phyloP scores from a whole-genome alignment of 208 protist genomes.

The Trypanosoma platydactyli region DNA sequence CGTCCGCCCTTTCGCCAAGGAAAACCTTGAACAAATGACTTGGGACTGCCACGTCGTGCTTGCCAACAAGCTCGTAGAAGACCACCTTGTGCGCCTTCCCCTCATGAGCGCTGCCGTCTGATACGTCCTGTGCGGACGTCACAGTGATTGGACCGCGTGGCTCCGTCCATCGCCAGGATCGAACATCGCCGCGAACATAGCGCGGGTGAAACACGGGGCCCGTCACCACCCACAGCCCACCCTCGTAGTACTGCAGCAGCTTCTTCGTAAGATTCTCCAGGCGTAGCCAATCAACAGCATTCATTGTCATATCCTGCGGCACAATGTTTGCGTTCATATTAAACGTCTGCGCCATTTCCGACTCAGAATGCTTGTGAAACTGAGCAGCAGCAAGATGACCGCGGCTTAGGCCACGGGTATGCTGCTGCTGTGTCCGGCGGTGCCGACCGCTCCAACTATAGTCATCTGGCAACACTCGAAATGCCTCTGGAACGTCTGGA shows the following conservation, averaged over 20 bases:
- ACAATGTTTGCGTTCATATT: constrained; percentile 89
- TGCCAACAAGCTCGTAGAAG: constrained; percentile 65
- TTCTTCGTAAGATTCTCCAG: constrained; percentile 70
- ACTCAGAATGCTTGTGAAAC: constrained; percentile 64
- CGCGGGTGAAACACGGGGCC: constrained; percentile 68
- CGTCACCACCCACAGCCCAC: constrained; percentile 44
- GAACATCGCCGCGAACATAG: constrained; percentile 38
- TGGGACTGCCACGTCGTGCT: constrained; percentile 68
- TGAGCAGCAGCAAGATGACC: constrained; percentile 85
- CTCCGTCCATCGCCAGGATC: constrained; percentile 22
- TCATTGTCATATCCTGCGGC: constrained; percentile 85
- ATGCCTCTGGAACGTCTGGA: constrained; percentile 46
- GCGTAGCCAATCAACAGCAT: constrained; percentile 80
- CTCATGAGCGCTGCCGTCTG: background rate
- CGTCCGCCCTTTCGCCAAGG: constrained; percentile 44
- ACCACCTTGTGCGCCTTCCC: constrained; percentile 30
- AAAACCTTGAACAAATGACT: constrained; percentile 87
- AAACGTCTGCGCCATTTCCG: constrained; percentile 80
- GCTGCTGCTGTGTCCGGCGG: background rate
- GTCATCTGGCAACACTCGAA: constrained; percentile 56
- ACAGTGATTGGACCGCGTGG: constrained; percentile 3
- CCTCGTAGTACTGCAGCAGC: constrained; percentile 28
- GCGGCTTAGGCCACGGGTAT: constrained; percentile 53
- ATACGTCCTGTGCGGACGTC: constrained; percentile 1
- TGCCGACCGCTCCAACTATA: constrained; percentile 37